Conservation (phyloP, 192 early-diverging fungal species). For the Dissophora globulifera region DNA sequence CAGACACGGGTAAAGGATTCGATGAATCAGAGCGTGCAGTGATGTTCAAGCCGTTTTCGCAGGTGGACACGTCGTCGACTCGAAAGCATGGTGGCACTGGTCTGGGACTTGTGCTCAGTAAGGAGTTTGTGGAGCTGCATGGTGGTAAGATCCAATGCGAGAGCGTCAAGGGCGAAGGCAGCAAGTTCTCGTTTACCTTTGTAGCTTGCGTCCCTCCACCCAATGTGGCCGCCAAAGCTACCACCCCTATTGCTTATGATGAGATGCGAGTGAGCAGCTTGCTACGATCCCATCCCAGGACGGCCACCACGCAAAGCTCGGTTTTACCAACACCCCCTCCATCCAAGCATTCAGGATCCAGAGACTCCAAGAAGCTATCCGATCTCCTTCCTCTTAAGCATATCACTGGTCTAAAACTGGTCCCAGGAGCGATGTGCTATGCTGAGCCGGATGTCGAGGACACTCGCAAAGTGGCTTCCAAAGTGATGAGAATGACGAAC, state of each 20-base stretch:
- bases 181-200: constrained; percentile 79
- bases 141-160: constrained; percentile 80
- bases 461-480: constrained; percentile 11
- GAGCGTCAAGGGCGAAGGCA: constrained; percentile 75
- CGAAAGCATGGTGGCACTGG: constrained; percentile 89
- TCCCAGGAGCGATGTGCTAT: constrained; percentile 42
- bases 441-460: constrained; percentile 24
- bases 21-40: constrained; percentile 72
- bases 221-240: constrained; percentile 49
- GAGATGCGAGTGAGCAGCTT: constrained; percentile 31
- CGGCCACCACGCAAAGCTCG: background rate
- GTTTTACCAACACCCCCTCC: background rate
- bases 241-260: constrained; percentile 55
- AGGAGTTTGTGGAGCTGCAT: constrained; percentile 80
- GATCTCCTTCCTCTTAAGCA: constrained; percentile 14
- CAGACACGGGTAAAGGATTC: constrained; percentile 88
- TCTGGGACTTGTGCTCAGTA: constrained; percentile 83
- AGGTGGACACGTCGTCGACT: constrained; percentile 83
- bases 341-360: background rate
- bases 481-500: constrained; percentile 16
- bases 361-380: constrained; percentile 5
- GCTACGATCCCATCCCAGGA: constrained; percentile 1
- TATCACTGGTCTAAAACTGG: constrained; percentile 40
- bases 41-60: constrained; percentile 85
- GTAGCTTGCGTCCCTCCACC: constrained; percentile 59